phyloP scores from a whole-genome alignment of 1,284 basidiomycete species.

The Fomitiporia mediterranea region DNA sequence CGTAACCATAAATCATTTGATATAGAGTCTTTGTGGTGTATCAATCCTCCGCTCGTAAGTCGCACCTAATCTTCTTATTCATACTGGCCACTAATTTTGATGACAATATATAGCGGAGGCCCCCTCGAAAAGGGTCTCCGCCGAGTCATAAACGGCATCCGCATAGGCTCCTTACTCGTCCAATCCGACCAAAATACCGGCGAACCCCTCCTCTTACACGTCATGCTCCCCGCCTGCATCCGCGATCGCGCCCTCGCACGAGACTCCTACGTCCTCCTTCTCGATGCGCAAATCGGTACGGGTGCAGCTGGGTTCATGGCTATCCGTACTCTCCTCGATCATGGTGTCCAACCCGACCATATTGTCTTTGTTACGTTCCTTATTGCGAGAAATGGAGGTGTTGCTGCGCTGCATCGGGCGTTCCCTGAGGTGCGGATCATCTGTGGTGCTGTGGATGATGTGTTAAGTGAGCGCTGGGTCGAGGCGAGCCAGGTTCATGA shows the following conservation, averaged over 20 bases:
- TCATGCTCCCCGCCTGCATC: conserved; percentile 71
- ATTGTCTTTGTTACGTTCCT: conserved; percentile 89
- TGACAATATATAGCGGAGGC: conserved; percentile 55
- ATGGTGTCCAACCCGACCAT: conserved; percentile 82
- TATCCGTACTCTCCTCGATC: conserved; percentile 91
- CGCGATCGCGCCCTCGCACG: conserved; percentile 60
- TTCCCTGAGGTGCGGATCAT: conserved; percentile 83
- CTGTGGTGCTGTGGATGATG: conserved; percentile 76
- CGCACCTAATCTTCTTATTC: not conserved
- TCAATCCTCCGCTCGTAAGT: conserved; percentile 77
- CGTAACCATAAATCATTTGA: too few species aligned
- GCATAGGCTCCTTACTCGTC: conserved; percentile 86
- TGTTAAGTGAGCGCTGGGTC: conserved; percentile 68
- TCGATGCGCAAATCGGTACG: conserved; percentile 93
- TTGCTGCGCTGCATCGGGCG: conserved; percentile 72
- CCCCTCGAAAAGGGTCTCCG: conserved; percentile 89
- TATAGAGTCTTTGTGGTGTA: conserved; percentile 78
- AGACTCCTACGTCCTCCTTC: conserved; percentile 80
- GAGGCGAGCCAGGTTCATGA: conserved; percentile 37
- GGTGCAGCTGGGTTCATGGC: conserved; percentile 96
- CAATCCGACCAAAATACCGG: conserved; percentile 83
- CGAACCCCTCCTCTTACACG: conserved; percentile 85
- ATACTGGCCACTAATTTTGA: not conserved
- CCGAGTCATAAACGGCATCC: conserved; percentile 83
- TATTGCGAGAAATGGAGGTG: conserved; percentile 77